These are phyloP conservation scores for Starmerella floris DNA, from an alignment of 805 yeast species.

Conservation along the genomic window DNA sequence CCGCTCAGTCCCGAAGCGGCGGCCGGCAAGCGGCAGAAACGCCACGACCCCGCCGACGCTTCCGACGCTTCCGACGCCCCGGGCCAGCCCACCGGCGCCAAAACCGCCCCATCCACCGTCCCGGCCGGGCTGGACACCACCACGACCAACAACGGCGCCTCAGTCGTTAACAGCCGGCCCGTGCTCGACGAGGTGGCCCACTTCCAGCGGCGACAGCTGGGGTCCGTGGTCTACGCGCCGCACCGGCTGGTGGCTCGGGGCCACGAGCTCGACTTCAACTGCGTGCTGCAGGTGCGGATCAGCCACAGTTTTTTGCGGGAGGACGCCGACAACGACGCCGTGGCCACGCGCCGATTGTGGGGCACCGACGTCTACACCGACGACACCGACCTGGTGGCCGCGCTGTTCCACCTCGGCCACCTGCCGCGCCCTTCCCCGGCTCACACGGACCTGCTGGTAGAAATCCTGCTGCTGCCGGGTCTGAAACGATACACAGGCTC, in stretches of 20 bases:
- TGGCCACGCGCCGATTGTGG: conserved; percentile 52
- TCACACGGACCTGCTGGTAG: conserved; percentile 41
- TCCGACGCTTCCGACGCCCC: background rate
- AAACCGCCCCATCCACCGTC: background rate
- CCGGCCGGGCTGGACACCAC: background rate
- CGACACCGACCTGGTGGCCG: conserved; percentile 73
- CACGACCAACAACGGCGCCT: background rate
- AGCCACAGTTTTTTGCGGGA: conserved; percentile 34
- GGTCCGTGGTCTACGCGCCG: conserved; percentile 40
- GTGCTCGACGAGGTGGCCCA: conserved; percentile 31
- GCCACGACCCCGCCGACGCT: background rate
- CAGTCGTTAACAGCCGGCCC: conserved; percentile 30
- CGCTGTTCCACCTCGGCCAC: conserved; percentile 62
- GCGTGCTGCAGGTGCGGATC: conserved; percentile 42
- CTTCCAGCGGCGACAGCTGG: conserved; percentile 38
- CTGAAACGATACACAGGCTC: conserved; percentile 52
- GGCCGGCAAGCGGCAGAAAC: background rate
- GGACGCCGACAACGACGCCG: conserved; percentile 23
- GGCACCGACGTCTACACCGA: conserved; percentile 90
- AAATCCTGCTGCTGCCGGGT: conserved; percentile 53
- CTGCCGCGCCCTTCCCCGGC: conserved; percentile 23
- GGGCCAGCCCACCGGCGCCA: background rate
- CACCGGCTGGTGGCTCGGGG: conserved; percentile 20
- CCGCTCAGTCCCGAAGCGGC: conserved; percentile 5
- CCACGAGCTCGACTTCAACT: conserved; percentile 26